Evolutionary conservation across 2,329 filamentous ascomycete species (phyloP).

Genomic region (Arthrobotrys entomopaga): DNA sequence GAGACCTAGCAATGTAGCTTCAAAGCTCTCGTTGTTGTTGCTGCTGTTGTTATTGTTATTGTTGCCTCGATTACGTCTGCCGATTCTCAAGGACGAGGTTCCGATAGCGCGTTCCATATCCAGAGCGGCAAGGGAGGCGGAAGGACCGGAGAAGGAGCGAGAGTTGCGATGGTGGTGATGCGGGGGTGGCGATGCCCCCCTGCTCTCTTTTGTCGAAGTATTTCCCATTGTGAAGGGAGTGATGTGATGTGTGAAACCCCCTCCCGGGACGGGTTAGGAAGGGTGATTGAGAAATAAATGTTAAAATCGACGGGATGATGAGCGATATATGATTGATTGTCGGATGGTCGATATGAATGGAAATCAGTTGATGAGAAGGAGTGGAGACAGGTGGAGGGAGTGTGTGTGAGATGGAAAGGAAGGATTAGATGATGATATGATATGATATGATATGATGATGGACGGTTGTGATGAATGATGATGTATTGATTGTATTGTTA

Average conservation of each 20-base stretch:
- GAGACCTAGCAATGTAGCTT: slow-evolving; percentile 57
- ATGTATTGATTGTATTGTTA: background rate
- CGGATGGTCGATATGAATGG: no score
- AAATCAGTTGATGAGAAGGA: no score
- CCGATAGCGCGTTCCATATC: slow-evolving; percentile 48
- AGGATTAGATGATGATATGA: no score
- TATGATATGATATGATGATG: no score
- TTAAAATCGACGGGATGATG: background rate
- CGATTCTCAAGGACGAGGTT: slow-evolving; percentile 41
- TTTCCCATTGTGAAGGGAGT: slow-evolving; percentile 57
- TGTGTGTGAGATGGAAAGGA: no score
- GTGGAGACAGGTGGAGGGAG: no score
- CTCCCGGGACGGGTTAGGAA: slow-evolving; percentile 7
- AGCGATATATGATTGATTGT: no score
- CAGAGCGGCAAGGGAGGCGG: slow-evolving; percentile 52
- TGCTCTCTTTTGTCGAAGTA: slow-evolving; percentile 59
- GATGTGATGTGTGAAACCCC: slow-evolving; percentile 13
- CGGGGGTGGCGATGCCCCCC: slow-evolving; percentile 56
- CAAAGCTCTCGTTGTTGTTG: slow-evolving; percentile 49
- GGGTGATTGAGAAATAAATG: background rate
- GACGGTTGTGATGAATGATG: background rate
- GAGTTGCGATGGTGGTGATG: slow-evolving; percentile 55
- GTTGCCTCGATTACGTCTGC: slow-evolving; percentile 40
- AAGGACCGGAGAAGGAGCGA: slow-evolving; percentile 54
- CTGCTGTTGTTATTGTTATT: no score